A percentile compares a stretch with the other conserved stretches of the same genome.
Conservation (phyloP, 768 basidiomycete genomes). For the Pleurotus tuber-regium region DNA sequence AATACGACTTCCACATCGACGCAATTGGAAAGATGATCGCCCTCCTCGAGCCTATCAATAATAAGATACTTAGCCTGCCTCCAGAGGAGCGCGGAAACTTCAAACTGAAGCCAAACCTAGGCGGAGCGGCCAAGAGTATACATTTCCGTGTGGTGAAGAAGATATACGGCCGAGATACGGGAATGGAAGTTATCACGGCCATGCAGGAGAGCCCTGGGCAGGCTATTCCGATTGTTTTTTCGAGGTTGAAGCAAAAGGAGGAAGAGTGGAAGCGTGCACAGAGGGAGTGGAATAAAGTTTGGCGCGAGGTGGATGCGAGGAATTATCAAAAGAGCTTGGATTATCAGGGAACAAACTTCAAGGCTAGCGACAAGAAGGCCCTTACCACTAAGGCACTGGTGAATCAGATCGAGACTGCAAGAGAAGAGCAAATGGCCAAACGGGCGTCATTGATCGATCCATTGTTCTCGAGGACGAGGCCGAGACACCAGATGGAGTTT, state of each 20-base stretch:
- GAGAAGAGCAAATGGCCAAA: constrained; percentile 79
- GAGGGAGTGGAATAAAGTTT: constrained; percentile 98
- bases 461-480: constrained; percentile 57
- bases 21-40: constrained; percentile 89
- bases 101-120: constrained; percentile 87
- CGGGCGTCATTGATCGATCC: constrained; percentile 61
- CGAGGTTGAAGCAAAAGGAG: constrained; percentile 91
- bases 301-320: constrained; percentile 93
- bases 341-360: constrained; percentile 90
- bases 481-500: constrained; percentile 79
- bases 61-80: constrained; percentile 77
- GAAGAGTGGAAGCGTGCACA: constrained; percentile 98
- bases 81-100: constrained; percentile 77
- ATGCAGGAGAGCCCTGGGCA: constrained; percentile 91
- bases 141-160: constrained; percentile 96
- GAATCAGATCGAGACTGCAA: constrained; percentile 78
- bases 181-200: constrained; percentile 76
- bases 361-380: constrained; percentile 84
- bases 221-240: constrained; percentile 87
- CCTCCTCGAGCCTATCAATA: constrained; percentile 87
- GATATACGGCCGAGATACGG: constrained; percentile 88
- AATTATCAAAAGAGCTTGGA: constrained; percentile 95
- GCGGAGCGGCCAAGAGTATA: constrained; percentile 83
- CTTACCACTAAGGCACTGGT: constrained; percentile 75
- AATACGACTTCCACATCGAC: constrained; percentile 98